These are phyloP conservation scores for Conticribra weissflogii DNA, from an alignment of 108 stramenopile genomes.

Conservation along the genomic window DNA sequence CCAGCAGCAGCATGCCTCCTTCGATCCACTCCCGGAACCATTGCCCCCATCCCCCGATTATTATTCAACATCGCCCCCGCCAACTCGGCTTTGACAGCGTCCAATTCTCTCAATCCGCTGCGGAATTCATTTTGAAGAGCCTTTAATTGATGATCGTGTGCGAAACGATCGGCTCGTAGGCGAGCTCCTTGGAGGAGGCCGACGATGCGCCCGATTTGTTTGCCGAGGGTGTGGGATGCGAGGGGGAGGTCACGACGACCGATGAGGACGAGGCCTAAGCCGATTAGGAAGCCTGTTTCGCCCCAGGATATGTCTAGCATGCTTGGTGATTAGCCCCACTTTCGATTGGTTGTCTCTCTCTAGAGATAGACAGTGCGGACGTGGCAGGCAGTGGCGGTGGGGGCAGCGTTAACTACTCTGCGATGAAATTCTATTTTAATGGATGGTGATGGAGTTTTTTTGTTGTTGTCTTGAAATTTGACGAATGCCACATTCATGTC, in stretches of 20 bases:
- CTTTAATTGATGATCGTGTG: constrained; percentile 71
- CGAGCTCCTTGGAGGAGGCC: constrained; percentile 85
- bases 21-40: constrained; percentile 59
- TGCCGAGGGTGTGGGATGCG: constrained; percentile 65
- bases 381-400: too few relatives aligned
- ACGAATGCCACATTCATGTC: too few relatives aligned
- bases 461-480: too few relatives aligned
- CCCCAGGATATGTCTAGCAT: constrained; percentile 85
- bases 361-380: too few relatives aligned
- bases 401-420: too few relatives aligned
- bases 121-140: constrained; percentile 83
- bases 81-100: constrained; percentile 82
- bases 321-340: too few relatives aligned
- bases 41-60: constrained; percentile 51
- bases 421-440: too few relatives aligned
- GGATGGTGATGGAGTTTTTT: too few relatives aligned
- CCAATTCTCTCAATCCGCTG: constrained; percentile 78
- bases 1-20: constrained; percentile 8
- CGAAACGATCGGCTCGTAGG: constrained; percentile 79
- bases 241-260: constrained; percentile 77
- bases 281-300: constrained; percentile 64
- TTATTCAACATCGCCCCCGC: constrained; percentile 61
- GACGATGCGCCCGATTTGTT: constrained; percentile 77
- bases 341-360: too few relatives aligned
- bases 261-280: constrained; percentile 58